phyloP scores from a whole-genome alignment of 371 early-diverging fungal genomes.

The Mucor irregularis region DNA sequence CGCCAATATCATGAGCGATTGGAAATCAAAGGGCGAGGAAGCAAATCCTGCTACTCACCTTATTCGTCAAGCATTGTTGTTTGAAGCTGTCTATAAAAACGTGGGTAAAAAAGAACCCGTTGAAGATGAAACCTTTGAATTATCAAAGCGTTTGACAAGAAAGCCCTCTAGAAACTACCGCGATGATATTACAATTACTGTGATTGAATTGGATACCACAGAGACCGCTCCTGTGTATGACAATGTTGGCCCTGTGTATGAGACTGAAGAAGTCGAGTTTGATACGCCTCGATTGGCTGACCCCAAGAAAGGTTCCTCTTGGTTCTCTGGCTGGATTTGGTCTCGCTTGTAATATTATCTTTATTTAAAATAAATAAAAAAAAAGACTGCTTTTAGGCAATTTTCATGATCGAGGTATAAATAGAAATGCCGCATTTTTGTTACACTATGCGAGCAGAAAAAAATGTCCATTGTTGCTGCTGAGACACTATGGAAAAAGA shows the following conservation, averaged over 20 bases:
- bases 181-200: constrained; percentile 94
- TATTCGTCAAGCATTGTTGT: constrained; percentile 73
- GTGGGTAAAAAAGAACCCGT: constrained; percentile 27
- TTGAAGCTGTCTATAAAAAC: constrained; percentile 45
- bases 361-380: neutral
- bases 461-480: no score
- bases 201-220: constrained; percentile 67
- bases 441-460: no score
- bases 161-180: constrained; percentile 71
- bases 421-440: no score
- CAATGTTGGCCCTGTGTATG: constrained; percentile 31
- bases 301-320: constrained; percentile 11
- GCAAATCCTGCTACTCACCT: constrained; percentile 86
- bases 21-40: constrained; percentile 42
- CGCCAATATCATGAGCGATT: constrained; percentile 35
- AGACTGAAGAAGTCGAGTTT: constrained; percentile 26
- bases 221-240: constrained; percentile 2
- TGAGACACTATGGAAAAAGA: no score
- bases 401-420: no score
- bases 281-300: constrained; percentile 27
- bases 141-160: constrained; percentile 47
- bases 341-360: constrained; percentile 27
- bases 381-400: no score
- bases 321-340: constrained; percentile 47
- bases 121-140: constrained; percentile 31